phyloP scores from a whole-genome alignment of 1,284 basidiomycete genomes.

The Sporisorium scitamineum region DNA sequence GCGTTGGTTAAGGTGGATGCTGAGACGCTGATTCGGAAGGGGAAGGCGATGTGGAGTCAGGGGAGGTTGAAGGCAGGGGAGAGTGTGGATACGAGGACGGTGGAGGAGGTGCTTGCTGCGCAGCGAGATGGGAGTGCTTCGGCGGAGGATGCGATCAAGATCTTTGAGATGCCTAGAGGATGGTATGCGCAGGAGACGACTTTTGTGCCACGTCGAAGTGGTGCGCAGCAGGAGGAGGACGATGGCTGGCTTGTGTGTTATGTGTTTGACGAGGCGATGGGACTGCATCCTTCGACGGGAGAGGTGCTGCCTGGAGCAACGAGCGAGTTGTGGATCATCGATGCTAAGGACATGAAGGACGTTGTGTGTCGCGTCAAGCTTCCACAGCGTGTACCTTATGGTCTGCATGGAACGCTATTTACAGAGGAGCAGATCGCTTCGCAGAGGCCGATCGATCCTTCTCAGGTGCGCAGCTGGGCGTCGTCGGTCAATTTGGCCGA shows the following conservation, averaged over 20 bases:
- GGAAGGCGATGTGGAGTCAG: slow-evolving; percentile 60
- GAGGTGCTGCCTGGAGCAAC: slow-evolving; percentile 66
- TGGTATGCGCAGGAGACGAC: slow-evolving; percentile 72
- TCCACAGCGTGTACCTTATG: slow-evolving; percentile 71
- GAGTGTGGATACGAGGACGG: slow-evolving; percentile 70
- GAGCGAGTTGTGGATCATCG: slow-evolving; percentile 72
- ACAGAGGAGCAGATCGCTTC: slow-evolving; percentile 59
- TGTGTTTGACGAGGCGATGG: slow-evolving; percentile 71
- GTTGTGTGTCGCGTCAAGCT: slow-evolving; percentile 71
- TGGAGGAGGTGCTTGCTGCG: slow-evolving; percentile 68
- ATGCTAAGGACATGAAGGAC: slow-evolving; percentile 70
- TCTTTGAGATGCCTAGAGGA: slow-evolving; percentile 71
- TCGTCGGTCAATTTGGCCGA: slow-evolving; percentile 35
- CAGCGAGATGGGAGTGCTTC: slow-evolving; percentile 47
- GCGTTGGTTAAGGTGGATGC: slow-evolving; percentile 72
- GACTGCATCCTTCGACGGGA: slow-evolving; percentile 66
- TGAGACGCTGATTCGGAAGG: slow-evolving; percentile 64
- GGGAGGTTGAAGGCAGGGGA: slow-evolving; percentile 39
- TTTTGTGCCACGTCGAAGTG: slow-evolving; percentile 69
- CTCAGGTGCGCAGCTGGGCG: slow-evolving; percentile 45
- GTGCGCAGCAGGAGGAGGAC: slow-evolving; percentile 65
- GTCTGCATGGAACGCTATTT: slow-evolving; percentile 69
- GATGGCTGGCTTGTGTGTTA: slow-evolving; percentile 72
- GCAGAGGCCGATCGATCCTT: slow-evolving; percentile 49
- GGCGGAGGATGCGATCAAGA: slow-evolving; percentile 58